These are phyloP conservation scores for Gossypium trilobum DNA, from an alignment of 441 rosid genomes.

Conservation along the genomic window DNA sequence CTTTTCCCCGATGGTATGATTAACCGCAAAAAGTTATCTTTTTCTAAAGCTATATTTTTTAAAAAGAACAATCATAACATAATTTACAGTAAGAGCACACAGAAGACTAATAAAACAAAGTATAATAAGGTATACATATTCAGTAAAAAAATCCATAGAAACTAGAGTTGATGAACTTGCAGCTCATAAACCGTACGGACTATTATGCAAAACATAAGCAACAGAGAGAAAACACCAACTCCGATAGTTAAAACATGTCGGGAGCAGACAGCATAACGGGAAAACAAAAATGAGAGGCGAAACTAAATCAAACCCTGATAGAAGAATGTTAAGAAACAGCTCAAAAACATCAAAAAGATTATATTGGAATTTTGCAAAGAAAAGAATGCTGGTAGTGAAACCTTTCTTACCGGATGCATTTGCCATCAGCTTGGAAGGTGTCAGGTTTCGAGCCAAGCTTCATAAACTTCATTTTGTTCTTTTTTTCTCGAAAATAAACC, in stretches of 20 bases:
- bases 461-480: constrained; percentile 75
- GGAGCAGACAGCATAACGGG: constrained; percentile 14
- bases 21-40: constrained; percentile 4
- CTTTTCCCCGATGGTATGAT: constrained; percentile 2
- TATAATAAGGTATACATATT: not conserved
- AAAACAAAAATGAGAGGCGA: constrained; percentile 12
- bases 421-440: constrained; percentile 69
- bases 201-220: not conserved
- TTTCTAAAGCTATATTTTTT: not conserved
- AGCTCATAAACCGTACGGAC: not conserved
- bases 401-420: constrained; percentile 51
- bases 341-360: not conserved
- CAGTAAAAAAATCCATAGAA: not conserved
- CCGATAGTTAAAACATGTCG: not conserved
- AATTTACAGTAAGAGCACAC: not conserved
- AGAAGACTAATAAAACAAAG: not conserved
- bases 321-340: not conserved
- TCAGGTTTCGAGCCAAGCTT: constrained; percentile 96
- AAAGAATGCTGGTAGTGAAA: constrained; percentile 6
- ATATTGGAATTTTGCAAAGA: not conserved
- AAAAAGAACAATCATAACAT: not conserved
- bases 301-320: not conserved
- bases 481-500: constrained; percentile 18
- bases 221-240: too few relatives aligned
- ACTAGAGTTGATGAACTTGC: constrained; percentile 2